phyloP scores from a whole-genome alignment of 1,284 basidiomycete genomes.

The Mycena citricolor region DNA sequence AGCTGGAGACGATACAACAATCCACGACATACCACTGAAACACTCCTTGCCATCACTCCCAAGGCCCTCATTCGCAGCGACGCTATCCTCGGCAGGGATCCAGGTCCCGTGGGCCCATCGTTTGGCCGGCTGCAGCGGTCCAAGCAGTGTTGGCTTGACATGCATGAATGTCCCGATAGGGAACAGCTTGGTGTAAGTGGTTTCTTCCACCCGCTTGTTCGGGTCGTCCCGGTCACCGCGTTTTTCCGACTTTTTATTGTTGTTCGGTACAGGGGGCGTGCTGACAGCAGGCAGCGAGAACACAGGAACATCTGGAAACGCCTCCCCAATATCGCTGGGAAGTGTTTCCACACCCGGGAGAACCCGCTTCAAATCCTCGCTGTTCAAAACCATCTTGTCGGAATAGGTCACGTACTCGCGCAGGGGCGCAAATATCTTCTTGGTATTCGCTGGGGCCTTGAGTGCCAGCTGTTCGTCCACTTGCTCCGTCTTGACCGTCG shows the following conservation, averaged over 20 bases:
- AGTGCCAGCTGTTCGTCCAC: slow-evolving; percentile 47
- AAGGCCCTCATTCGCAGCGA: slow-evolving; percentile 51
- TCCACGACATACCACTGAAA: slow-evolving; percentile 42
- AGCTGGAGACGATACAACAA: neutral
- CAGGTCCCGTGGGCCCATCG: slow-evolving; percentile 64
- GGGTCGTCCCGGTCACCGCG: slow-evolving; percentile 51
- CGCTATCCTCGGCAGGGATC: slow-evolving; percentile 57
- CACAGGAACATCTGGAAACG: slow-evolving; percentile 66
- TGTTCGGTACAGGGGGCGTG: slow-evolving; percentile 32
- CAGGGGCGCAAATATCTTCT: slow-evolving; percentile 50
- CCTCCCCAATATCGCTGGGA: slow-evolving; percentile 50
- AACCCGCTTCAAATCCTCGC: slow-evolving; percentile 46
- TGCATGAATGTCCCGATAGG: slow-evolving; percentile 69
- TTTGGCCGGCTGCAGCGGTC: slow-evolving; percentile 65
- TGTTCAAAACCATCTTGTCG: slow-evolving; percentile 59
- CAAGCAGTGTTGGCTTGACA: slow-evolving; percentile 64
- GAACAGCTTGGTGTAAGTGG: slow-evolving; percentile 63
- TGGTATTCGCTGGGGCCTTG: slow-evolving; percentile 41
- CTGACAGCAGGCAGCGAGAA: slow-evolving; percentile 48
- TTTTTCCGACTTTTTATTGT: slow-evolving; percentile 56
- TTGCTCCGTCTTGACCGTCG: slow-evolving; percentile 54
- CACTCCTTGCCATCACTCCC: too few species aligned
- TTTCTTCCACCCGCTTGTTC: slow-evolving; percentile 66
- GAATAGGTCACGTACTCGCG: slow-evolving; percentile 62
- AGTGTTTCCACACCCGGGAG: slow-evolving; percentile 33